Conservation (phyloP, 2,329 filamentous ascomycete genomes). For the Fusarium phyllophilum region DNA sequence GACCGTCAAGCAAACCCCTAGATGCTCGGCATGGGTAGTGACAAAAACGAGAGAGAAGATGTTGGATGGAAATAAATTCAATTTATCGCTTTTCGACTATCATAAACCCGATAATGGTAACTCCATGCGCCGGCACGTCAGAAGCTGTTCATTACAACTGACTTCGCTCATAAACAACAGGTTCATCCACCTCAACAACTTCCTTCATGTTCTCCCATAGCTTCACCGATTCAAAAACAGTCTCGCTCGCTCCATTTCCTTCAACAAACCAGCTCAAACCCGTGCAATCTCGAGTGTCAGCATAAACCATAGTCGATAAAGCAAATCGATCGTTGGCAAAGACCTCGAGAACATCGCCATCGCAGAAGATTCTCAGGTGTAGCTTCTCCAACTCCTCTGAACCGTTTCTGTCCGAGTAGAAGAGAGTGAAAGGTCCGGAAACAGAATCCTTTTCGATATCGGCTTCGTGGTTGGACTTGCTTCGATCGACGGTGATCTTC, state of each 20-base stretch:
- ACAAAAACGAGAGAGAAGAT: background rate
- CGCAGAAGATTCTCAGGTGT: constrained; percentile 38
- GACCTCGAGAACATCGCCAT: constrained; percentile 41
- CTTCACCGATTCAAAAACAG: constrained; percentile 35
- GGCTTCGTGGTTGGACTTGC: constrained; percentile 44
- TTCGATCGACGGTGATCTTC: constrained; percentile 53
- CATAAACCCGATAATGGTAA: background rate
- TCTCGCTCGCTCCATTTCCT: background rate
- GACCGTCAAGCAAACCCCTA: background rate
- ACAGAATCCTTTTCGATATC: constrained; percentile 51
- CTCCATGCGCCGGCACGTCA: background rate
- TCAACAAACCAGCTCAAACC: constrained; percentile 44
- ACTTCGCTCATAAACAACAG: constrained; percentile 20
- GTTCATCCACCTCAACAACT: constrained; percentile 20
- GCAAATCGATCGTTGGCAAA: constrained; percentile 45
- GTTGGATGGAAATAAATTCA: background rate
- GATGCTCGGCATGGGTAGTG: too few relatives aligned
- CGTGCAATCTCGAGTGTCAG: constrained; percentile 19
- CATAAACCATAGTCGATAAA: constrained; percentile 43
- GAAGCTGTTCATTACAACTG: background rate
- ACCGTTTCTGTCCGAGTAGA: constrained; percentile 37
- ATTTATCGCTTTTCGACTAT: background rate
- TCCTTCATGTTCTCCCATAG: constrained; percentile 38
- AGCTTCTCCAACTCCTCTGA: constrained; percentile 36
- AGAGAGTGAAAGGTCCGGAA: constrained; percentile 58